phyloP scores from a whole-genome alignment of 2,329 filamentous ascomycete species.

The Penicillium sp. region DNA sequence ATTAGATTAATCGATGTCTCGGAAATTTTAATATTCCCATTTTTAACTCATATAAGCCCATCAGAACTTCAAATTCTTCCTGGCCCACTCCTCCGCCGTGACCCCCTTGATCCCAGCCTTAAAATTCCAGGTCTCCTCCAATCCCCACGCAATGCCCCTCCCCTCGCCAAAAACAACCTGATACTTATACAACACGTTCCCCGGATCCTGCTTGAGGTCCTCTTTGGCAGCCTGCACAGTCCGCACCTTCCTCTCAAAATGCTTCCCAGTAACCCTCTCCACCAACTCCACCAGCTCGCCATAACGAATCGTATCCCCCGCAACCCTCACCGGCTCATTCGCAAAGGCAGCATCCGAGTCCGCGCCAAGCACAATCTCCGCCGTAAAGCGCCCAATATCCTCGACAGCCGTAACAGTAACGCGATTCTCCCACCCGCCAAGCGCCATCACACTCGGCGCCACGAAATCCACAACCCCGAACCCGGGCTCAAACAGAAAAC shows the following conservation, averaged over 20 bases:
- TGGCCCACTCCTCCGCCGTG: slow-evolving; percentile 31
- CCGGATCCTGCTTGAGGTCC: slow-evolving; percentile 54
- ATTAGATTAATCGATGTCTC: too few relatives aligned
- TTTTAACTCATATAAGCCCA: neutral
- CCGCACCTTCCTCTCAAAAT: slow-evolving; percentile 51
- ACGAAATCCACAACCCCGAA: slow-evolving; percentile 67
- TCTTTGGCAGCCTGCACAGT: slow-evolving; percentile 41
- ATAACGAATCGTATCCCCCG: slow-evolving; percentile 68
- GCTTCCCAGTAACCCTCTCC: slow-evolving; percentile 47
- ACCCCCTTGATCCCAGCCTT: slow-evolving; percentile 48
- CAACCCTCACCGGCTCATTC: slow-evolving; percentile 60
- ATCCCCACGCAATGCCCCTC: slow-evolving; percentile 64
- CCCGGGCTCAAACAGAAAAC: slow-evolving; percentile 66
- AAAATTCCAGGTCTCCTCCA: slow-evolving; percentile 58
- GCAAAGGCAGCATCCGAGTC: slow-evolving; percentile 32
- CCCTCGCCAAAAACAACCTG: slow-evolving; percentile 63
- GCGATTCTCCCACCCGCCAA: slow-evolving; percentile 66
- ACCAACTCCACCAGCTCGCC: slow-evolving; percentile 58
- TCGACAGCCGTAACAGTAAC: slow-evolving; percentile 66
- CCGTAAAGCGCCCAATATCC: slow-evolving; percentile 68
- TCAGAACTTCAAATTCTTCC: slow-evolving; percentile 16
- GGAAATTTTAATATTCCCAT: neutral
- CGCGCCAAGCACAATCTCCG: slow-evolving; percentile 53
- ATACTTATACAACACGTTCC: slow-evolving; percentile 62
- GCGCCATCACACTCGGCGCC: slow-evolving; percentile 51